phyloP scores from a whole-genome alignment of 371 early-diverging fungal genomes.

The Syncephalastrum racemosum region DNA sequence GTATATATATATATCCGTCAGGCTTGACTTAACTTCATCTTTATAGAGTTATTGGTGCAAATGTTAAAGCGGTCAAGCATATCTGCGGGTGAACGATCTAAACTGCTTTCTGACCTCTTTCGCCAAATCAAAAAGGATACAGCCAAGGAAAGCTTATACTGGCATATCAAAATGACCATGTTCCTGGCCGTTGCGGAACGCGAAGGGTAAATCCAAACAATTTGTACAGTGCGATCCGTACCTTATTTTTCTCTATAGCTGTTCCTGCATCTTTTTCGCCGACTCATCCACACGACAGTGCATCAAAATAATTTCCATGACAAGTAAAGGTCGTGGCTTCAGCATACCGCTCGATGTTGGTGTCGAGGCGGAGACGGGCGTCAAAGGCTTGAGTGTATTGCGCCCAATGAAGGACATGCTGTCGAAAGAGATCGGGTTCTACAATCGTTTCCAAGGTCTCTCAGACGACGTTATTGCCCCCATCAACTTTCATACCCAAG shows the following conservation, averaged over 20 bases:
- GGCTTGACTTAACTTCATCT: background rate
- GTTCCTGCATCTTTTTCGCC: slow-evolving; percentile 71
- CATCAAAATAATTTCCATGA: slow-evolving; percentile 73
- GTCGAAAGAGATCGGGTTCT: slow-evolving; percentile 78
- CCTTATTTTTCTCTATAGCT: slow-evolving; percentile 29
- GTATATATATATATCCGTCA: background rate
- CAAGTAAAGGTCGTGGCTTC: slow-evolving; percentile 85
- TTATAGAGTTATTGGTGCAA: slow-evolving; percentile 27
- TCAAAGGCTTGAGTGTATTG: slow-evolving; percentile 52
- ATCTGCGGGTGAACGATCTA: slow-evolving; percentile 16
- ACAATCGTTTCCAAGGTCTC: slow-evolving; percentile 58
- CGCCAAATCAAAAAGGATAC: slow-evolving; percentile 44
- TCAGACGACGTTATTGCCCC: slow-evolving; percentile 44
- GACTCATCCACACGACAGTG: slow-evolving; percentile 83
- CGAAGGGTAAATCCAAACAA: slow-evolving; percentile 30
- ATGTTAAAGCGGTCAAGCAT: slow-evolving; percentile 12
- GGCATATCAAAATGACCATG: slow-evolving; percentile 62
- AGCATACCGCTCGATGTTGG: slow-evolving; percentile 78
- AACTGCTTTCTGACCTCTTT: slow-evolving; percentile 30
- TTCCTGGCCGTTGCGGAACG: slow-evolving; percentile 39
- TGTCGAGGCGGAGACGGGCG: slow-evolving; percentile 45
- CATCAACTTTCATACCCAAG: slow-evolving; percentile 52
- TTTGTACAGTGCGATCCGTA: background rate
- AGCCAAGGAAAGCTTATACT: slow-evolving; percentile 60
- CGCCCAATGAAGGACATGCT: slow-evolving; percentile 85